These are phyloP conservation scores for Pterocarpus macrocarpus DNA, from an alignment of 306 rosid species.

Conservation along the genomic window DNA sequence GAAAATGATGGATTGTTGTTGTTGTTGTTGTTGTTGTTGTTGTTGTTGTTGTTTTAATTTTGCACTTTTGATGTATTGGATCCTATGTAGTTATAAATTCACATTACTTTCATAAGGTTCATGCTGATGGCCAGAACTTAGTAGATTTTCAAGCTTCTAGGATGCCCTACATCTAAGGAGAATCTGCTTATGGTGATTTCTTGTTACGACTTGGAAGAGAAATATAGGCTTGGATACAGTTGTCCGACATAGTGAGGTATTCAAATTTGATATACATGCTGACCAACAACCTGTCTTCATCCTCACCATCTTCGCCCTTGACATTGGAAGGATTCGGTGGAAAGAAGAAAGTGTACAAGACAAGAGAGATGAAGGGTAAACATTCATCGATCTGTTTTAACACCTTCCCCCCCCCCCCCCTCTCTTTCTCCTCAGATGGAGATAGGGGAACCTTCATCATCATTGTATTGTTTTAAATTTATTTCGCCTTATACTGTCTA, in stretches of 20 bases:
- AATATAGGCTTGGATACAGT: conserved; percentile 1
- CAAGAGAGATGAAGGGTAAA: not conserved
- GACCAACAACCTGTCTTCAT: not conserved
- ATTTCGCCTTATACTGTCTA: not conserved
- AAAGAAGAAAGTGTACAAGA: not conserved
- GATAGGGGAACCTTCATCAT: not conserved
- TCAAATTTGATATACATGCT: not conserved
- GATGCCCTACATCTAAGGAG: not conserved
- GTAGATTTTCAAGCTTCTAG: conserved; percentile 25
- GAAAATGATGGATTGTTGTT: no score
- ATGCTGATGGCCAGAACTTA: conserved; percentile 25
- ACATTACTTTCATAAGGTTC: conserved; percentile 33
- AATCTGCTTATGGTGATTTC: conserved; percentile 18
- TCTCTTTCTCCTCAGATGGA: not conserved
- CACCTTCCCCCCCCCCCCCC: not conserved
- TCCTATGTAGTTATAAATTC: conserved; percentile 1
- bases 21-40: not conserved
- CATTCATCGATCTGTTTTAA: not conserved
- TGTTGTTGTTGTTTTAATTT: not conserved
- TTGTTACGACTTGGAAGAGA: conserved; percentile 11
- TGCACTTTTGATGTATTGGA: conserved; percentile 9
- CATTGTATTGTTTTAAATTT: not conserved
- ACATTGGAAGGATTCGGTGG: not conserved
- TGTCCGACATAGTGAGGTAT: not conserved
- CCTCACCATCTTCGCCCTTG: not conserved